Evolutionary conservation across 2,329 filamentous ascomycete genomes (phyloP).

Genomic region (Nakataea oryzae): DNA sequence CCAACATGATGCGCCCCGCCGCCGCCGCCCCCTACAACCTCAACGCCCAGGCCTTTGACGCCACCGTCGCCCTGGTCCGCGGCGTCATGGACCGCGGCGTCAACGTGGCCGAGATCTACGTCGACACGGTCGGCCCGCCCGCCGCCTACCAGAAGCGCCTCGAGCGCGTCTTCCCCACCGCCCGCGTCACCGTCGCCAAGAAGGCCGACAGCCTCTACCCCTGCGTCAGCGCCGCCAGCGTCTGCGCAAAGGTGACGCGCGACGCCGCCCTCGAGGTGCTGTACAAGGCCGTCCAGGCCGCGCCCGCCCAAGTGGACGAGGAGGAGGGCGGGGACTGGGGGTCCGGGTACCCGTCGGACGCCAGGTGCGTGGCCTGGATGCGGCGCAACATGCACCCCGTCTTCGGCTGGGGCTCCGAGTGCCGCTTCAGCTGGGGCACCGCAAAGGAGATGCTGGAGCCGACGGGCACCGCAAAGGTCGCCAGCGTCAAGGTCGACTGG

Average conservation of each 20-base stretch:
- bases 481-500: slow-evolving; percentile 71
- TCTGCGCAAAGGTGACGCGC: slow-evolving; percentile 91
- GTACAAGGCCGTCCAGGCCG: slow-evolving; percentile 41
- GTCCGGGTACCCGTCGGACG: slow-evolving; percentile 87
- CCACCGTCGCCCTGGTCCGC: slow-evolving; percentile 72
- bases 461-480: slow-evolving; percentile 45
- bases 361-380: slow-evolving; percentile 70
- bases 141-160: slow-evolving; percentile 75
- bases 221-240: slow-evolving; percentile 84
- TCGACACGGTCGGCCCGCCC: slow-evolving; percentile 86
- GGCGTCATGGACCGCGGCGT: slow-evolving; percentile 68
- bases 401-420: slow-evolving; percentile 92
- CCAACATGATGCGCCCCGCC: slow-evolving; percentile 62
- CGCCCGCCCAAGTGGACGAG: slow-evolving; percentile 14
- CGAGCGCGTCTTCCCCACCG: slow-evolving; percentile 71
- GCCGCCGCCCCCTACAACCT: slow-evolving; percentile 63
- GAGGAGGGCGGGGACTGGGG: slow-evolving; percentile 52
- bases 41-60: slow-evolving; percentile 91
- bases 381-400: slow-evolving; percentile 80
- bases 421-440: slow-evolving; percentile 91
- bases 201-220: slow-evolving; percentile 92
- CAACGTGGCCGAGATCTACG: slow-evolving; percentile 80
- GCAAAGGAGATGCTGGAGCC: slow-evolving; percentile 84
- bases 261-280: slow-evolving; percentile 80
- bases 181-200: slow-evolving; percentile 67